These are phyloP conservation scores for Chrysochromulina parva DNA, from an alignment of 78 protist genomes.

Conservation along the genomic window DNA sequence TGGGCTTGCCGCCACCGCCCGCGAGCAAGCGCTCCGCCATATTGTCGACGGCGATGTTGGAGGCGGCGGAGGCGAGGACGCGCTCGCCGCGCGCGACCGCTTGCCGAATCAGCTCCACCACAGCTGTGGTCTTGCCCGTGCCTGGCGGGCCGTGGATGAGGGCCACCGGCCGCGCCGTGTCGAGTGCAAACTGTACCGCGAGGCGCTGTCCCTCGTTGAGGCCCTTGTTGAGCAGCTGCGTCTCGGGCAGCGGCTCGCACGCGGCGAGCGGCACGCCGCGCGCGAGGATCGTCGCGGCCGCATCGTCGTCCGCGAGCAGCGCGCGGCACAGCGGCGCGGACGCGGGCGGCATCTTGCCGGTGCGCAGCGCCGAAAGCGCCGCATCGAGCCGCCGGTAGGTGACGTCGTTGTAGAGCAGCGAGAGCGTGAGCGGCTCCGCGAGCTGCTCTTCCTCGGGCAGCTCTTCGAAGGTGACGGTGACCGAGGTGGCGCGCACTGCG, in stretches of 20 bases:
- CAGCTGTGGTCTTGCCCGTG: slow-evolving; percentile 83
- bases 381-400: slow-evolving; percentile 56
- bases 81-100: slow-evolving; percentile 47
- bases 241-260: not conserved
- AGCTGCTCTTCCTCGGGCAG: not conserved
- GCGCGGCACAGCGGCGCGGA: not conserved
- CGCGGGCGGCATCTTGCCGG: not conserved
- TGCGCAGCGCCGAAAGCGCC: not conserved
- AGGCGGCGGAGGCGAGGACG: slow-evolving; percentile 80
- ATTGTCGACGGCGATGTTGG: slow-evolving; percentile 78
- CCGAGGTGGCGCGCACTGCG: not conserved
- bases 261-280: not conserved
- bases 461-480: not conserved
- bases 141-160: slow-evolving; percentile 86
- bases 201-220: slow-evolving; percentile 59
- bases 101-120: slow-evolving; percentile 74
- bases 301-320: not conserved
- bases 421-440: not conserved
- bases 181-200: slow-evolving; percentile 60
- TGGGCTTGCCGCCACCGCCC: slow-evolving; percentile 30
- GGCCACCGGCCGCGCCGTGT: slow-evolving; percentile 30
- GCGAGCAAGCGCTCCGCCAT: slow-evolving; percentile 46
- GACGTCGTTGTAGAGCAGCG: slow-evolving; percentile 56
- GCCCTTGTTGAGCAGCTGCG: not conserved
- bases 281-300: not conserved